Percentiles rank a stretch among this genome's conserved stretches.
These are phyloP conservation scores for Simplicillium aogashimaense DNA, from an alignment of 2,329 filamentous ascomycete species.

Conservation along the genomic window DNA sequence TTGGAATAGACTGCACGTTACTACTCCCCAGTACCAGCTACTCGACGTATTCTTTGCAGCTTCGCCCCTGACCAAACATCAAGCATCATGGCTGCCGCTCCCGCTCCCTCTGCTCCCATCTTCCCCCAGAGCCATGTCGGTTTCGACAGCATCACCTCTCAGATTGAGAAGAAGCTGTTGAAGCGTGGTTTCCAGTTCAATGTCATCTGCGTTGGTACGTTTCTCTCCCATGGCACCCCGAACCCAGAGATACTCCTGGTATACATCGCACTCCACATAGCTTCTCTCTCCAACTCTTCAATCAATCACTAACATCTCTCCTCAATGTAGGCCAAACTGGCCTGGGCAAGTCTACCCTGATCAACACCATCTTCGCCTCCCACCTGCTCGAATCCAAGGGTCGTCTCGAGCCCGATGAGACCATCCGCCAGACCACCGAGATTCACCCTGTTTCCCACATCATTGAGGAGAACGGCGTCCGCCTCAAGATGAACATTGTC, in stretches of 20 bases:
- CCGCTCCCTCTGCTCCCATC: slow-evolving; percentile 54
- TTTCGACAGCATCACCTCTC: slow-evolving; percentile 99
- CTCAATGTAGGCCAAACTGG: slow-evolving; percentile 75
- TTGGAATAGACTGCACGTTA: slow-evolving; percentile 22
- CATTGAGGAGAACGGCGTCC: slow-evolving; percentile 98
- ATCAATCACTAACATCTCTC: slow-evolving; percentile 7
- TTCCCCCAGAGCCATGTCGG: slow-evolving; percentile 97
- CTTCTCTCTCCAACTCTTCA: not conserved
- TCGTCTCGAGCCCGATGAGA: slow-evolving; percentile 83
- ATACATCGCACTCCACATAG: slow-evolving; percentile 6
- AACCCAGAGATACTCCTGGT: not conserved
- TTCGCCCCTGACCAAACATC: slow-evolving; percentile 3
- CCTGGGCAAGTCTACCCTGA: slow-evolving; percentile 95
- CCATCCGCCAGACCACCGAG: slow-evolving; percentile 90
- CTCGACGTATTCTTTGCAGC: slow-evolving; percentile 3
- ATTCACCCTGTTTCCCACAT: slow-evolving; percentile 97
- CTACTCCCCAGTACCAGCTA: slow-evolving; percentile 19
- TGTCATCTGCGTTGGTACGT: slow-evolving; percentile 96
- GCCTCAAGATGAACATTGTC: slow-evolving; percentile 95
- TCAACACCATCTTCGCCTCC: slow-evolving; percentile 99
- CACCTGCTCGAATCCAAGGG: slow-evolving; percentile 99
- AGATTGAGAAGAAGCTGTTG: slow-evolving; percentile 98
- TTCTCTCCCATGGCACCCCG: slow-evolving; percentile 4
- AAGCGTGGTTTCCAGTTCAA: slow-evolving; percentile 99
- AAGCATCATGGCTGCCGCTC: slow-evolving; percentile 47